A percentile compares a stretch with the other conserved stretches of the same genome.
These are phyloP conservation scores for Leavenworthia alabamica DNA, from an alignment of 345 rosid genomes.

Conservation along the genomic window DNA sequence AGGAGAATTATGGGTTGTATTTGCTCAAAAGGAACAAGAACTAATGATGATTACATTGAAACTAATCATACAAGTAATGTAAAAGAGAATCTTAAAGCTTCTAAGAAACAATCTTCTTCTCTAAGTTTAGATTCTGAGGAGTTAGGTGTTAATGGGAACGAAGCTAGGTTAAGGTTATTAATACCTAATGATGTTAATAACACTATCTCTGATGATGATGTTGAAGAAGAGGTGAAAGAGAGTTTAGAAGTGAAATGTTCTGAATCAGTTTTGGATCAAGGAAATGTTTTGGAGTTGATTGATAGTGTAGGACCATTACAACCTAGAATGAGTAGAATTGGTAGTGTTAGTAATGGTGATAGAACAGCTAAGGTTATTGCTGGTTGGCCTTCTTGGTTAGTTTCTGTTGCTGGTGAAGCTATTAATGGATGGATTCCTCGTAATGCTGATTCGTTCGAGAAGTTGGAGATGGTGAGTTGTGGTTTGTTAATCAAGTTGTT, in stretches of 20 bases:
- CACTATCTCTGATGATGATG: slow-evolving; percentile 38
- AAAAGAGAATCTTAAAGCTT: slow-evolving; percentile 30
- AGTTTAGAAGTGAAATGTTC: slow-evolving; percentile 21
- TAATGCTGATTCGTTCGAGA: slow-evolving; percentile 83
- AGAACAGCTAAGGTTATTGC: slow-evolving; percentile 63
- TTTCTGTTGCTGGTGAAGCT: slow-evolving; percentile 90
- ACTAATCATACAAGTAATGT: slow-evolving; percentile 29
- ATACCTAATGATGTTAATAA: slow-evolving; percentile 35
- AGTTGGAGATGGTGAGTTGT: slow-evolving; percentile 77
- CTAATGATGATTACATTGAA: slow-evolving; percentile 35
- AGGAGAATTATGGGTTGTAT: slow-evolving; percentile 70
- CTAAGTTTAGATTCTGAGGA: slow-evolving; percentile 22
- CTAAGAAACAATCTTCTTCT: slow-evolving; percentile 30
- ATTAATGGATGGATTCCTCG: slow-evolving; percentile 92
- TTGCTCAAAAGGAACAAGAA: slow-evolving; percentile 73
- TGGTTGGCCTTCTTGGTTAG: slow-evolving; percentile 98
- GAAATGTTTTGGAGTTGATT: slow-evolving; percentile 13
- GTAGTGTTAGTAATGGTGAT: slow-evolving; percentile 50
- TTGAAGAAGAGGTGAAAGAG: slow-evolving; percentile 22
- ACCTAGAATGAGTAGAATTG: slow-evolving; percentile 40
- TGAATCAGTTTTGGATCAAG: slow-evolving; percentile 28
- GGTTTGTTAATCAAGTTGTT: background rate
- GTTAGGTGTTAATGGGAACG: slow-evolving; percentile 36
- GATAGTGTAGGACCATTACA: slow-evolving; percentile 30
- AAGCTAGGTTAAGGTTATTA: slow-evolving; percentile 40